Evolutionary conservation across 2,329 filamentous ascomycete genomes (phyloP), one percentile per base, ranked within the genome.

Genomic region (Pseudogymnoascus sp.): DNA sequence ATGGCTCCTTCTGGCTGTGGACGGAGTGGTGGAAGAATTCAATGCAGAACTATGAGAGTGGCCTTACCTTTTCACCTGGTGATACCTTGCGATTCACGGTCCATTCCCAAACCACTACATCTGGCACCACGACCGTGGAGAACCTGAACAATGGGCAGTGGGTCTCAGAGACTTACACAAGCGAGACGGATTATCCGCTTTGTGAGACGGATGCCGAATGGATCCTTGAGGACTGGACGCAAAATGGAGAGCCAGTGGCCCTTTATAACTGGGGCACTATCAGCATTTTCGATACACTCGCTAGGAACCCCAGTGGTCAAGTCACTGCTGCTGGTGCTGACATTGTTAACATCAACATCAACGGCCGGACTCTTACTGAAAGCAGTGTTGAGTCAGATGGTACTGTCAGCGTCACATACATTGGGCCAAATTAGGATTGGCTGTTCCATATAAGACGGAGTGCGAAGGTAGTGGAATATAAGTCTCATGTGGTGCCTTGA

Each of bases 11-110:
- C 68, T 77, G 80, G 60, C 79, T 81, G 9, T 84, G 82, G 81
- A 84, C 81, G 66, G 82, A 84, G 70, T 85, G 82, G 82, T 83
- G 78, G 67, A 82, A 81, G 67, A 76, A 80, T 68, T 83, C 82
- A 69, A 71, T 67, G 44, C 44, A 50, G 44, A 29, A 50, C 13
- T 50, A 50, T 29, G 13, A 29, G 44, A 50, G 44, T 63, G 73
- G 73, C 63, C 72, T 84, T 62, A 56, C 68, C 2, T 72, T 83
- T 63, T 69, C 70, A 15, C 75, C 75, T 0, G 80, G 80, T 7
- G 76, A 82, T 62, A 70, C 71, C 1, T 76, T 82, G 61, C 71
- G 68, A 38, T 66, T 77, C 65, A 76, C 67, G 62, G 76, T 72
- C 67, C 70, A 59, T 67, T 76, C 71, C n/a, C 68, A 3, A 76